Evolutionary conservation across 1,139 yeast genomes (phyloP).

Genomic region (Saccharomyces hybrid): DNA sequence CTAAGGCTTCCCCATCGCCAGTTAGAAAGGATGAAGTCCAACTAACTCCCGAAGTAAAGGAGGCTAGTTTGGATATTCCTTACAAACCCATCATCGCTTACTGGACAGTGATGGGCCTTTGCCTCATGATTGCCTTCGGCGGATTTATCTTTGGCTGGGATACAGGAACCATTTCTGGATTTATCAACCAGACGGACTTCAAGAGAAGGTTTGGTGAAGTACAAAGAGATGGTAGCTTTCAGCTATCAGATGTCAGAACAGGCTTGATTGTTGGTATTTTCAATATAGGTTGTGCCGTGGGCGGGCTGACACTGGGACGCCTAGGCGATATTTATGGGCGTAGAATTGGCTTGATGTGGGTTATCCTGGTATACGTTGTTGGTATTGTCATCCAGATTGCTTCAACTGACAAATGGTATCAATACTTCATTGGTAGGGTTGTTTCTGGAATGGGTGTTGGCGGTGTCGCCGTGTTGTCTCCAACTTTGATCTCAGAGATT

Average conservation of each 20-base stretch:
- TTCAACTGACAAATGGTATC: no score
- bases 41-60: background rate
- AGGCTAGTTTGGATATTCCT: conserved; percentile 16
- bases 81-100: conserved; percentile 43
- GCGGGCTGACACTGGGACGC: conserved; percentile 48
- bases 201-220: conserved; percentile 46
- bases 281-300: conserved; percentile 61
- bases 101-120: conserved; percentile 16
- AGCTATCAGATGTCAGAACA: conserved; percentile 44
- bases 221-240: conserved; percentile 33
- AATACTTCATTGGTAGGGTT: no score
- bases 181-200: no score
- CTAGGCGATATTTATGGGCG: no score
- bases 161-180: conserved; percentile 70
- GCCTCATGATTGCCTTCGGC: conserved; percentile 50
- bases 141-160: conserved; percentile 67
- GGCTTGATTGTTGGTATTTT: conserved; percentile 58
- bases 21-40: background rate
- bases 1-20: background rate
- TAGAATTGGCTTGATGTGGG: no score
- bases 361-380: no score
- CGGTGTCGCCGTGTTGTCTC: no score
- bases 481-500: no score
- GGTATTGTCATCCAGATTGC: no score
- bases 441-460: no score